Percentiles rank a stretch among this genome's conserved stretches.
Evolutionary conservation across 129 eudicot genomes (phyloP).

Genomic region (Flaveria trinervia): DNA sequence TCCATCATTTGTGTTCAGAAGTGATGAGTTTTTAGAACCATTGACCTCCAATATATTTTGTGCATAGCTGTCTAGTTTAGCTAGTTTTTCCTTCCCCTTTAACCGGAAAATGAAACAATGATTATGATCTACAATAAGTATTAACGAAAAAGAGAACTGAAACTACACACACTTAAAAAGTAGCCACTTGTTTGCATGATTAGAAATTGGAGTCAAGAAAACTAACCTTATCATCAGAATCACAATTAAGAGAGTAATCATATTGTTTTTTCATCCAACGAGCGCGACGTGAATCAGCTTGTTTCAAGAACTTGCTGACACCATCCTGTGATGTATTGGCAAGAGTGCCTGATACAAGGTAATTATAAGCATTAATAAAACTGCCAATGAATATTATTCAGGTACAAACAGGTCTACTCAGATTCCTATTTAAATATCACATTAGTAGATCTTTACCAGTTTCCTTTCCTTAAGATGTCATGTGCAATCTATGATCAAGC

Average conservation of each 20-base stretch:
- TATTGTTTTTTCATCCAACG: slow-evolving; percentile 46
- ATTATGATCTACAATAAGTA: neutral
- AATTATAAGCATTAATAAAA: neutral
- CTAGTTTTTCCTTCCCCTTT: slow-evolving; percentile 29
- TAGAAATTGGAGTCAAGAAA: neutral
- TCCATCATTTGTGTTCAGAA: slow-evolving; percentile 31
- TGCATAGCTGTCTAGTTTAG: neutral
- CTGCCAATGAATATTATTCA: neutral
- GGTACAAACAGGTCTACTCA: slow-evolving; percentile 5
- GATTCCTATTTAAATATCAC: neutral
- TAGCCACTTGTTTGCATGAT: slow-evolving; percentile 1
- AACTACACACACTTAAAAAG: neutral
- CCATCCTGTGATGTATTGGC: slow-evolving; percentile 48
- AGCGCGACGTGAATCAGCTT: slow-evolving; percentile 39
- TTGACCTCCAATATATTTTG: slow-evolving; percentile 14
- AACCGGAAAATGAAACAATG: slow-evolving; percentile 34
- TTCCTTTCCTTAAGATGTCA: slow-evolving; percentile 2
- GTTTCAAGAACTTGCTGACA: slow-evolving; percentile 54
- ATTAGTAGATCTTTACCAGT: neutral
- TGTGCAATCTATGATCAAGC: neutral
- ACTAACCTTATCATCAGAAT: slow-evolving; percentile 48
- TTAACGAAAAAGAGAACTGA: neutral
- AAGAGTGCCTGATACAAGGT: slow-evolving; percentile 53
- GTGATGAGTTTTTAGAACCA: slow-evolving; percentile 27
- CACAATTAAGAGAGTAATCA: slow-evolving; percentile 39